Conservation (phyloP, 1,139 yeast genomes). For the Hemisphaericaspora subhashii region DNA sequence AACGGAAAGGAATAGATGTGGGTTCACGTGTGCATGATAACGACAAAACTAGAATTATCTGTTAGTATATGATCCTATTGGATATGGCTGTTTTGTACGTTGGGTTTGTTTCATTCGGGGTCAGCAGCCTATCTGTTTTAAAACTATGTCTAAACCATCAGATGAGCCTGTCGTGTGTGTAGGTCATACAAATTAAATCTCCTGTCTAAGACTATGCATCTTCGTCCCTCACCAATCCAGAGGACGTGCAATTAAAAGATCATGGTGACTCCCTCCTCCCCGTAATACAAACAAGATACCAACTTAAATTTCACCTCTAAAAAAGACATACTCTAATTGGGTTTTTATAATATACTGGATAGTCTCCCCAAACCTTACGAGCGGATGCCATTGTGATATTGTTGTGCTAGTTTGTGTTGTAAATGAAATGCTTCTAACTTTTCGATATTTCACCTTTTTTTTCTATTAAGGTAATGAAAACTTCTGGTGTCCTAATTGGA, state of each 20-base stretch:
- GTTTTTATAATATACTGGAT: constrained; percentile 61
- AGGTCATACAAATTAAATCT: too few species aligned
- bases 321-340: constrained; percentile 59
- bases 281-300: neutral
- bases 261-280: too few species aligned
- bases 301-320: neutral
- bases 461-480: constrained; percentile 8
- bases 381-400: too few species aligned
- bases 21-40: constrained; percentile 76
- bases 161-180: too few species aligned
- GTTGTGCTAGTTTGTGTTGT: constrained; percentile 13
- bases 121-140: too few species aligned
- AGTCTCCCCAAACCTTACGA: constrained; percentile 50
- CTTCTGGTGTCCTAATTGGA: constrained; percentile 15
- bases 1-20: constrained; percentile 73
- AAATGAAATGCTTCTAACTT: neutral
- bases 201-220: too few species aligned
- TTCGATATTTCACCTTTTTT: constrained; percentile 3
- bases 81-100: too few species aligned
- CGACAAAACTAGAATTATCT: constrained; percentile 60
- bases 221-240: too few species aligned
- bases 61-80: constrained; percentile 27
- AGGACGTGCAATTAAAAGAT: too few species aligned
- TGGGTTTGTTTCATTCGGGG: too few species aligned
- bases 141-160: too few species aligned